Percentiles rank a stretch among this genome's conserved stretches.
These are phyloP conservation scores for Quercus tomentella DNA, from an alignment of 331 rosid genomes.

Conservation along the genomic window DNA sequence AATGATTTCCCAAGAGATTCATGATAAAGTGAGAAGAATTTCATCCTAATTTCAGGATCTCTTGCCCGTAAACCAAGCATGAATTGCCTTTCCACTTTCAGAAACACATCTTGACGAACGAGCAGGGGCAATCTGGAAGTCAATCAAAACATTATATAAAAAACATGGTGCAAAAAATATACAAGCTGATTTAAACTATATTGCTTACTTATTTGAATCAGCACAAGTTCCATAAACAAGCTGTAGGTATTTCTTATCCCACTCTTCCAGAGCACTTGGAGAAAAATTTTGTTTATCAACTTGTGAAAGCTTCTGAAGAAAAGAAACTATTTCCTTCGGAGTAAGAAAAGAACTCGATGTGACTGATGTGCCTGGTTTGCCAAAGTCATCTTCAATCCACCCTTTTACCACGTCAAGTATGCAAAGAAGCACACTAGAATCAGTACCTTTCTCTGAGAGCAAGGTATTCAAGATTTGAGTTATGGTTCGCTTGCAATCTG, in stretches of 20 bases:
- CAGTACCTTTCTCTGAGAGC: constrained; percentile 85
- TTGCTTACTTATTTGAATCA: constrained; percentile 79
- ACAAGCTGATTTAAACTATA: not conserved
- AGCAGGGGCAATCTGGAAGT: constrained; percentile 53
- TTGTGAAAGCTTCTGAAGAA: constrained; percentile 94
- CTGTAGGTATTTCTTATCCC: constrained; percentile 89
- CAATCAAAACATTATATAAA: constrained; percentile 18
- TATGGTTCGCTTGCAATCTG: constrained; percentile 78
- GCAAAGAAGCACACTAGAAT: constrained; percentile 91
- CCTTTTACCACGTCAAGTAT: constrained; percentile 95
- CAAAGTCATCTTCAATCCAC: constrained; percentile 89
- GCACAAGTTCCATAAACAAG: constrained; percentile 87
- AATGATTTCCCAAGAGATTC: constrained; percentile 82
- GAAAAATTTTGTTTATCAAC: constrained; percentile 83
- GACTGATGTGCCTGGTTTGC: constrained; percentile 67
- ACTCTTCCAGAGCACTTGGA: constrained; percentile 60
- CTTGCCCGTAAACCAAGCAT: constrained; percentile 96
- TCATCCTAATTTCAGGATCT: constrained; percentile 90
- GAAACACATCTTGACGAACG: constrained; percentile 88
- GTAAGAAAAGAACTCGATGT: constrained; percentile 62
- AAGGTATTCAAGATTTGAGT: constrained; percentile 78
- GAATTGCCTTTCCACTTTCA: constrained; percentile 86
- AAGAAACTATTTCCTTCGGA: constrained; percentile 86
- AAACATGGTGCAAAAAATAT: not conserved
- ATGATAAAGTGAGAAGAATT: constrained; percentile 79